phyloP scores from a whole-genome alignment of 108 stramenopile species.

The Nitzschia palea region DNA sequence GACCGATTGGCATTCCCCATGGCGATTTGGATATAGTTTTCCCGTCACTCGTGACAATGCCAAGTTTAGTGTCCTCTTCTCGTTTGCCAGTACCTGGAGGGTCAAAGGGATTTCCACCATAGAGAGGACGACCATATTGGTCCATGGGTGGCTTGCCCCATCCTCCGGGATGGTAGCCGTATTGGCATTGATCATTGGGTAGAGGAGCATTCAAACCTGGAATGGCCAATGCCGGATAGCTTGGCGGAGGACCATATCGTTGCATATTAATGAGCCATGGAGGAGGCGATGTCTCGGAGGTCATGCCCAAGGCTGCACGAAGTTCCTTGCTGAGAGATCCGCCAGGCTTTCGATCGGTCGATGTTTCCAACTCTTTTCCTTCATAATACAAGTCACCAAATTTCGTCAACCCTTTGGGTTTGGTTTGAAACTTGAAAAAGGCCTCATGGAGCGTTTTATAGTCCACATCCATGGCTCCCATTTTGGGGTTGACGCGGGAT shows the following conservation, averaged over 20 bases:
- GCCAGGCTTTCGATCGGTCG: constrained; percentile 61
- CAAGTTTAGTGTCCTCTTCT: constrained; percentile 20
- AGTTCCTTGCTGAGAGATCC: constrained; percentile 67
- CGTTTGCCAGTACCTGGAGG: constrained; percentile 45
- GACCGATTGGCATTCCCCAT: constrained; percentile 82
- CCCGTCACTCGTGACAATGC: constrained; percentile 71
- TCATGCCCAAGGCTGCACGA: constrained; percentile 88
- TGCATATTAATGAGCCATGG: constrained; percentile 99
- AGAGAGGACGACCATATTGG: constrained; percentile 85
- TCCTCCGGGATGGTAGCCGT: constrained; percentile 94
- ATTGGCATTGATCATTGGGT: constrained; percentile 84
- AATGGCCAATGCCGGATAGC: constrained; percentile 89
- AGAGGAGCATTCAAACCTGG: constrained; percentile 98
- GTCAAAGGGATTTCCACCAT: constrained; percentile 92
- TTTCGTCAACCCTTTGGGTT: constrained; percentile 73
- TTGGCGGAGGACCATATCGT: constrained; percentile 96
- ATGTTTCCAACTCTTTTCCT: constrained; percentile 95
- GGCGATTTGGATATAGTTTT: constrained; percentile 64
- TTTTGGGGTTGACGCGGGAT: constrained; percentile 85
- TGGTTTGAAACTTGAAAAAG: constrained; percentile 98
- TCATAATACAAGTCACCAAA: constrained; percentile 98
- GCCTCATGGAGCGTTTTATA: constrained; percentile 96
- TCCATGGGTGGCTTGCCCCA: constrained; percentile 99
- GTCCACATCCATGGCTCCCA: constrained; percentile 95
- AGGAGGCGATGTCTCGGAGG: constrained; percentile 66